Percentiles rank a stretch among this genome's conserved stretches.
phyloP scores from a whole-genome alignment of 208 protist species.

The Wallacemonas sp. region DNA sequence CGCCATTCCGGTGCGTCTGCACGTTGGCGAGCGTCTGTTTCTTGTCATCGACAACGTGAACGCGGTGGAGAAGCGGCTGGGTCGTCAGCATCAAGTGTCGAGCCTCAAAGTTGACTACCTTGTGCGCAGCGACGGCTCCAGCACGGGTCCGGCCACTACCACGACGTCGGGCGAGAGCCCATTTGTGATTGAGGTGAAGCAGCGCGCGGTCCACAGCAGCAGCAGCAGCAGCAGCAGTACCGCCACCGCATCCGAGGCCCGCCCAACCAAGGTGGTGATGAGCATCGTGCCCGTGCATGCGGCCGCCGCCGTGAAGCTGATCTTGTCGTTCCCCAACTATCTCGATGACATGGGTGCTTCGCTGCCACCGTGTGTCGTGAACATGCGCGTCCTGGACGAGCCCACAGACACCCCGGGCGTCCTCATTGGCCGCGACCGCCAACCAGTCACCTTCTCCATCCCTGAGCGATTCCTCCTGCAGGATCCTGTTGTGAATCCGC shows the following conservation, averaged over 20 bases:
- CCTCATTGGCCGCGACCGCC: slow-evolving; percentile 63
- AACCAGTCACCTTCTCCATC: slow-evolving; percentile 43
- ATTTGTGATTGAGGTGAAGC: not conserved
- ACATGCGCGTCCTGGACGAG: slow-evolving; percentile 51
- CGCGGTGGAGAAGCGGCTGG: slow-evolving; percentile 23
- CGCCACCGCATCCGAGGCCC: not conserved
- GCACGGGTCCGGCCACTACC: not conserved
- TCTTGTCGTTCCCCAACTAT: slow-evolving; percentile 42
- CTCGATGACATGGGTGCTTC: slow-evolving; percentile 12
- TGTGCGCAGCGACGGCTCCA: not conserved
- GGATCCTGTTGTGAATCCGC: slow-evolving; percentile 39
- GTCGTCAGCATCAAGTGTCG: slow-evolving; percentile 5
- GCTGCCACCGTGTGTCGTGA: slow-evolving; percentile 35
- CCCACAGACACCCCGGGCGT: slow-evolving; percentile 52
- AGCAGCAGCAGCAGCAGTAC: not conserved
- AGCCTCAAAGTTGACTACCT: not conserved
- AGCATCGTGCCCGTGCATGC: slow-evolving; percentile 31
- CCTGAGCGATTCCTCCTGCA: slow-evolving; percentile 24
- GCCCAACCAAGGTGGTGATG: slow-evolving; percentile 23
- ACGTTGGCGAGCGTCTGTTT: slow-evolving; percentile 65
- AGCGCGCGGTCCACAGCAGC: not conserved
- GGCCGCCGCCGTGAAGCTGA: slow-evolving; percentile 28
- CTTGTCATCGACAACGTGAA: slow-evolving; percentile 54
- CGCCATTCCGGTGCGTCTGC: slow-evolving; percentile 46
- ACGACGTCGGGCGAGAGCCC: not conserved